A percentile compares a stretch with the other conserved stretches of the same genome.
These are phyloP conservation scores for Dentipellis fragilis DNA, from an alignment of 768 basidiomycete genomes.

Conservation along the genomic window DNA sequence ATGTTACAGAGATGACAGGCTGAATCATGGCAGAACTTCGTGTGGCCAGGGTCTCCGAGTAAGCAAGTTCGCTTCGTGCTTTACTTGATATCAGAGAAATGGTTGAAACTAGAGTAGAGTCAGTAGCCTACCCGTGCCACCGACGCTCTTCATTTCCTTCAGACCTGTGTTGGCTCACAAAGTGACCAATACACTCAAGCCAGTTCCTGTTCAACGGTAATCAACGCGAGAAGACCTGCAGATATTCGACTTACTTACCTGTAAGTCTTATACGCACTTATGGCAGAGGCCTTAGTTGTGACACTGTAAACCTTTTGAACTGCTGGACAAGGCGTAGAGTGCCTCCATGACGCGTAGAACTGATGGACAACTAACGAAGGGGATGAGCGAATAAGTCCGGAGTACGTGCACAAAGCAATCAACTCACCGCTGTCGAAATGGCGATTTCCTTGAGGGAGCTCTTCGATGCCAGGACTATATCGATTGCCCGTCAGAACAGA, in stretches of 20 bases:
- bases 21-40: background rate
- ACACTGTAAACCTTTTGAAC: background rate
- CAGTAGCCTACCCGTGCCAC: background rate
- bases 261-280: background rate
- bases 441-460: background rate
- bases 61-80: background rate
- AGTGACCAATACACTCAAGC: background rate
- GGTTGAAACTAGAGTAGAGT: no score
- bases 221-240: background rate
- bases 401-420: background rate
- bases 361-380: background rate
- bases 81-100: no score
- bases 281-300: background rate
- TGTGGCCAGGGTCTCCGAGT: background rate
- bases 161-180: background rate
- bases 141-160: background rate
- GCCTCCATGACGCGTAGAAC: background rate
- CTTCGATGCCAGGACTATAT: background rate
- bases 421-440: background rate
- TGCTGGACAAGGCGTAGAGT: background rate
- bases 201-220: background rate
- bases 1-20: background rate
- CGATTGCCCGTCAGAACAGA: no score
- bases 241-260: background rate
- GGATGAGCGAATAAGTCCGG: background rate